Conservation (phyloP, 805 yeast genomes). For the Cyberlindnera veronae region DNA sequence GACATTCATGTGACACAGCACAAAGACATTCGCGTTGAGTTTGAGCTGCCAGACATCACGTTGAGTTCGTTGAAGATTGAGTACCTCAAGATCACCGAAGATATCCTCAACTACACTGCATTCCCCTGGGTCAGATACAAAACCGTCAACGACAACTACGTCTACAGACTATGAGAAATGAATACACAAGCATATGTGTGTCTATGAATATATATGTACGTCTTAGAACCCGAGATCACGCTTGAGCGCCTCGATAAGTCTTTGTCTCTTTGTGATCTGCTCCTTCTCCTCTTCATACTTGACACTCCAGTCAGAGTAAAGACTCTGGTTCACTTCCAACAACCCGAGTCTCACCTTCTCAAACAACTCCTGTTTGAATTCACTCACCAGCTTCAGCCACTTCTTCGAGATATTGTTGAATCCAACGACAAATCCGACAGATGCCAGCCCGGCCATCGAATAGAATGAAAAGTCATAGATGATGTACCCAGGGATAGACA, state of each 20-base stretch:
- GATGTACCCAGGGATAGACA: constrained; percentile 28
- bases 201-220: background rate
- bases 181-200: background rate
- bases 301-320: constrained; percentile 21
- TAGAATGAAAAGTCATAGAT: constrained; percentile 28
- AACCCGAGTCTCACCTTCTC: constrained; percentile 24
- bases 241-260: constrained; percentile 12
- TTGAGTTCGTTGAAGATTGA: constrained; percentile 66
- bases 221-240: constrained; percentile 13
- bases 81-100: constrained; percentile 62
- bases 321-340: constrained; percentile 17
- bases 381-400: constrained; percentile 27
- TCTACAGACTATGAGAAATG: constrained; percentile 24
- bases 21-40: constrained; percentile 45
- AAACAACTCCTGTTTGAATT: constrained; percentile 24
- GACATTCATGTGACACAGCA: constrained; percentile 2
- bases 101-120: constrained; percentile 53
- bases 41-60: constrained; percentile 61
- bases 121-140: constrained; percentile 78
- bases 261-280: constrained; percentile 14
- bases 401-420: constrained; percentile 30
- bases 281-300: constrained; percentile 20
- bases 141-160: constrained; percentile 36
- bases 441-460: constrained; percentile 32
- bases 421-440: constrained; percentile 31